Percentiles rank a stretch among this genome's conserved stretches.
Conservation (phyloP, 208 protist species). For the Crithidia mellificae region DNA sequence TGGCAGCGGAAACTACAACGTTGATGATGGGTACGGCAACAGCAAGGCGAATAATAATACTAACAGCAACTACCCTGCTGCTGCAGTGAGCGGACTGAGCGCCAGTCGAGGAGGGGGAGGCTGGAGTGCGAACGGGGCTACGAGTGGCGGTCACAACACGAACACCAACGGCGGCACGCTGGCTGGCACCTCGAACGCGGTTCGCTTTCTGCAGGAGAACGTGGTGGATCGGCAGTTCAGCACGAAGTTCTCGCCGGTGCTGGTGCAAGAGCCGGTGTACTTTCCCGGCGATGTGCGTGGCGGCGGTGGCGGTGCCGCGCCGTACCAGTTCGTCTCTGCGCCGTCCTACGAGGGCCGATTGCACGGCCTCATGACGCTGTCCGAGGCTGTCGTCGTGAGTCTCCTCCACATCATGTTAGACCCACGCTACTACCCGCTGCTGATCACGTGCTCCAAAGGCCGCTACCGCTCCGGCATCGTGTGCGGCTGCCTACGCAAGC, state of each 20-base stretch:
- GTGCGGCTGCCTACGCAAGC: conserved; percentile 97
- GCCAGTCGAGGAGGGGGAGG: not conserved
- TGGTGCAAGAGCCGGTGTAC: conserved; percentile 23
- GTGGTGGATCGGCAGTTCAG: conserved; percentile 21
- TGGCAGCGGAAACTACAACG: conserved; percentile 4
- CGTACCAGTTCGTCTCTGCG: conserved; percentile 1
- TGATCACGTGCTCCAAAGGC: conserved; percentile 96
- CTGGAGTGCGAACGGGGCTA: not conserved
- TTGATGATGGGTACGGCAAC: not conserved
- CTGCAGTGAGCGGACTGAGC: not conserved
- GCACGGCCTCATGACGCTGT: conserved; percentile 73
- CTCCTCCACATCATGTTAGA: conserved; percentile 95
- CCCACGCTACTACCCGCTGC: conserved; percentile 94
- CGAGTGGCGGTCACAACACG: too few relatives aligned
- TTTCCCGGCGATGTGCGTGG: conserved; percentile 11
- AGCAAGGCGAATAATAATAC: not conserved
- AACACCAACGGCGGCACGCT: not conserved
- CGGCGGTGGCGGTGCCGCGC: conserved; percentile 1
- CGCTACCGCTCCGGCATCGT: conserved; percentile 97
- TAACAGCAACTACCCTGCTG: too few relatives aligned
- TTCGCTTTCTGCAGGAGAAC: conserved; percentile 49
- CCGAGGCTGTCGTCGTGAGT: conserved; percentile 87
- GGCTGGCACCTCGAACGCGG: conserved; percentile 43
- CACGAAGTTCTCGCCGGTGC: conserved; percentile 29
- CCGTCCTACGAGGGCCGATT: conserved; percentile 32